phyloP scores from a whole-genome alignment of 176 grass and related monocot genomes.

The Musa schizocarpa region DNA sequence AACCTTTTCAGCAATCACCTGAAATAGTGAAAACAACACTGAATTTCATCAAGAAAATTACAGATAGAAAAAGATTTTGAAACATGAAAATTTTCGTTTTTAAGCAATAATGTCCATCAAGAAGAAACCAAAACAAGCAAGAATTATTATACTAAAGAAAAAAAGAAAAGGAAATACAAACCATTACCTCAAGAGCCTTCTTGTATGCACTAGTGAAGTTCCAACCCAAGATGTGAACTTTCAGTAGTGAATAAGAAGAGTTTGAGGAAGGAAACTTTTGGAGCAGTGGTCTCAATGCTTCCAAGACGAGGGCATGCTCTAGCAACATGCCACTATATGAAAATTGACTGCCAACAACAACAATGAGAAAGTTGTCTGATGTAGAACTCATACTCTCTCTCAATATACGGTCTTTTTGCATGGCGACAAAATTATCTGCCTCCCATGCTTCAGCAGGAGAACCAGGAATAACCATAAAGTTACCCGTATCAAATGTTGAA shows the following conservation, averaged over 20 bases:
- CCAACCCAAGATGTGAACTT: constrained; percentile 55
- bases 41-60: constrained; percentile 2
- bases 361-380: constrained; percentile 66
- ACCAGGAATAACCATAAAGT: constrained; percentile 89
- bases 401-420: constrained; percentile 23
- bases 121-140: not conserved
- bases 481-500: constrained; percentile 89
- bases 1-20: constrained; percentile 50
- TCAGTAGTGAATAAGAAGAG: constrained; percentile 41
- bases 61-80: not conserved
- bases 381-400: constrained; percentile 40
- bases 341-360: constrained; percentile 72
- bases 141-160: not conserved
- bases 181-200: constrained; percentile 53
- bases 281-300: constrained; percentile 59
- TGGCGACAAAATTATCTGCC: constrained; percentile 33
- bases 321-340: constrained; percentile 63
- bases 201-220: constrained; percentile 52
- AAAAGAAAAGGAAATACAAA: constrained; percentile 13
- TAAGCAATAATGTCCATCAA: not conserved
- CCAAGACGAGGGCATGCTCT: constrained; percentile 73
- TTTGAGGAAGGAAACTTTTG: constrained; percentile 48
- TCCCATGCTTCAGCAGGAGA: constrained; percentile 55
- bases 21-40: constrained; percentile 19
- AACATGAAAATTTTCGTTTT: too few relatives aligned